Conservation (phyloP, 257 asterid species). For the Nicotiana undulata region DNA sequence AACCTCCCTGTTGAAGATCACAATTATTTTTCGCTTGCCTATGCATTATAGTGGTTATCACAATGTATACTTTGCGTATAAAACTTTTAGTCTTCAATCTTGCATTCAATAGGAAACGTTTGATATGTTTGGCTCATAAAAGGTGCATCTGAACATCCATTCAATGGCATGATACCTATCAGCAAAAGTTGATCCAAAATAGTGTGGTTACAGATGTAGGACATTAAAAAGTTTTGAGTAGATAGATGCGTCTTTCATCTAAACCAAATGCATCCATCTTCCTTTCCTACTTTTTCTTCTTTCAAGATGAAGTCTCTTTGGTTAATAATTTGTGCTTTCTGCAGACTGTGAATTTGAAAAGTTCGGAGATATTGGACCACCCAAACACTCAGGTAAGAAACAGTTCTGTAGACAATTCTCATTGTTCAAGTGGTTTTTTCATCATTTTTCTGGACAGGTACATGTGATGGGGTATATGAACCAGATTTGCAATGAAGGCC, state of each 20-base stretch:
- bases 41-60: neutral
- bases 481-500: conserved; percentile 83
- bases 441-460: conserved; percentile 7
- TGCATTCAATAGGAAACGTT: neutral
- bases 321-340: conserved; percentile 26
- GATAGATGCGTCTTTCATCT: neutral
- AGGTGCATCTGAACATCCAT: neutral
- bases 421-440: neutral
- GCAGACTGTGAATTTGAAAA: conserved; percentile 91
- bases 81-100: neutral
- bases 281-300: neutral
- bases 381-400: conserved; percentile 60
- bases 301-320: neutral
- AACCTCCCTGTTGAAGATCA: neutral
- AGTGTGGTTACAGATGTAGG: neutral
- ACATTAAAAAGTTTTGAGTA: neutral
- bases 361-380: conserved; percentile 75
- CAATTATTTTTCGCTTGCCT: neutral
- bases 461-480: conserved; percentile 13
- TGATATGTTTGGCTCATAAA: neutral
- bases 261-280: neutral
- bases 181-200: neutral
- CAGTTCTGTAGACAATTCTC: neutral
- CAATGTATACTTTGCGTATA: neutral
- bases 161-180: neutral